A percentile compares a stretch with the other conserved stretches of the same genome.
Conservation (phyloP, 2,329 filamentous ascomycete species). For the Arthrinium puccinioides region DNA sequence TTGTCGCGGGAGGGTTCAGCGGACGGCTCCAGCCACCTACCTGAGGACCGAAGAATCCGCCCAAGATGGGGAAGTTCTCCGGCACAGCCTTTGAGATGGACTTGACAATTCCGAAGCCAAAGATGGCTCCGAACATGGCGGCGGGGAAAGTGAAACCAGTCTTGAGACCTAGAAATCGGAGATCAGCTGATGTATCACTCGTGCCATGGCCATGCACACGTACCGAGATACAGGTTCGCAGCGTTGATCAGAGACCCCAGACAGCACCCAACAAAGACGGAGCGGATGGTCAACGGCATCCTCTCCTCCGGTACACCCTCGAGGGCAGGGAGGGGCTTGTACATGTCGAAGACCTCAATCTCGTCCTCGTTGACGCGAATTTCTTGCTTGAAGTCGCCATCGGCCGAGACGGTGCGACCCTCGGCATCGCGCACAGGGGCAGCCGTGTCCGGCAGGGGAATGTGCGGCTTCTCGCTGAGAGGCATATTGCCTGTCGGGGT, state of each 20-base stretch:
- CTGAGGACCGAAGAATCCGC: constrained; percentile 49
- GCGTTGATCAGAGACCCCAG: constrained; percentile 54
- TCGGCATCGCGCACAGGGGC: constrained; percentile 1
- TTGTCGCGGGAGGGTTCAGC: too few species aligned
- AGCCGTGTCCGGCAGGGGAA: background rate
- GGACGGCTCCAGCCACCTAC: too few species aligned
- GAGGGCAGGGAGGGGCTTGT: constrained; percentile 31
- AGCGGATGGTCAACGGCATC: constrained; percentile 46
- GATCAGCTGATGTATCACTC: too few species aligned
- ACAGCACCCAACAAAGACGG: constrained; percentile 45
- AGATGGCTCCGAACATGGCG: constrained; percentile 26
- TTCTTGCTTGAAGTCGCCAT: background rate
- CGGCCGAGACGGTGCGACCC: background rate
- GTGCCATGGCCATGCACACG: background rate
- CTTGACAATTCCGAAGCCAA: constrained; percentile 52
- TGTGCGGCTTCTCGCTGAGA: background rate
- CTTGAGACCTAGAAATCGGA: constrained; percentile 35
- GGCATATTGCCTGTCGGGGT: too few species aligned
- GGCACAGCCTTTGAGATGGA: constrained; percentile 41
- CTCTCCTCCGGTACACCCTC: constrained; percentile 34
- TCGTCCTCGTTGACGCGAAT: constrained; percentile 1
- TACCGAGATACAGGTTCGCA: constrained; percentile 50
- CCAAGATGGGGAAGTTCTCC: constrained; percentile 41
- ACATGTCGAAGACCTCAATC: constrained; percentile 24
- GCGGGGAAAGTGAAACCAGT: constrained; percentile 43